Evolutionary conservation across 202 grass and related monocot species (phyloP).

Genomic region (Schoenoplectus tabernaemontani): DNA sequence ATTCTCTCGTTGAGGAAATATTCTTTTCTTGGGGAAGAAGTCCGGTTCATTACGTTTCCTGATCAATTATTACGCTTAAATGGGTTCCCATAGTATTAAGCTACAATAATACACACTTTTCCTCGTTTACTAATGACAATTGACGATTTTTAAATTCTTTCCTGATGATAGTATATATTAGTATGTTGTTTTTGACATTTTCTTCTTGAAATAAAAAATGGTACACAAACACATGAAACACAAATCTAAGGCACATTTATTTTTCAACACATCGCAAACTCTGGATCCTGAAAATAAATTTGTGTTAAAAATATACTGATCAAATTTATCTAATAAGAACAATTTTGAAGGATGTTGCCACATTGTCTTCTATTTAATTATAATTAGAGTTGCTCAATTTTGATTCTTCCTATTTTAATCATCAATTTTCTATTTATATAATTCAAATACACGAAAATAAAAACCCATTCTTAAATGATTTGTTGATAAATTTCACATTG

Average conservation of each 20-base stretch:
- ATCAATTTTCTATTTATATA: neutral
- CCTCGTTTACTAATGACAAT: neutral
- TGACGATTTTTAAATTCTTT: neutral
- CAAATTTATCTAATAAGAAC: too few species aligned
- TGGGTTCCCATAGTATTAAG: neutral
- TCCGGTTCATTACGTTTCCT: neutral
- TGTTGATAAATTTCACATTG: neutral
- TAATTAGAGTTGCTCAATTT: neutral
- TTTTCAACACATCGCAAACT: neutral
- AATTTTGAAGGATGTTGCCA: too few species aligned
- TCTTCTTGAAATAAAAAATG: neutral
- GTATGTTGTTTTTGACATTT: neutral
- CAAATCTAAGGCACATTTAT: neutral
- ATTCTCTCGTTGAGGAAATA: neutral
- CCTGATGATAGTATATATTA: neutral
- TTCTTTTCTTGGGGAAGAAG: conserved; percentile 4
- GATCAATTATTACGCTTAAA: neutral
- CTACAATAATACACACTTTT: neutral
- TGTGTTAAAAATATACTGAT: neutral
- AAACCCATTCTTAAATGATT: neutral
- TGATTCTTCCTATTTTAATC: neutral
- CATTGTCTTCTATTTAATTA: neutral
- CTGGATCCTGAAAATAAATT: too few species aligned
- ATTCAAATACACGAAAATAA: neutral
- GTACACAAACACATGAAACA: neutral